phyloP scores from a whole-genome alignment of 164 flowering plant species.

The Chimonanthus praecox region DNA sequence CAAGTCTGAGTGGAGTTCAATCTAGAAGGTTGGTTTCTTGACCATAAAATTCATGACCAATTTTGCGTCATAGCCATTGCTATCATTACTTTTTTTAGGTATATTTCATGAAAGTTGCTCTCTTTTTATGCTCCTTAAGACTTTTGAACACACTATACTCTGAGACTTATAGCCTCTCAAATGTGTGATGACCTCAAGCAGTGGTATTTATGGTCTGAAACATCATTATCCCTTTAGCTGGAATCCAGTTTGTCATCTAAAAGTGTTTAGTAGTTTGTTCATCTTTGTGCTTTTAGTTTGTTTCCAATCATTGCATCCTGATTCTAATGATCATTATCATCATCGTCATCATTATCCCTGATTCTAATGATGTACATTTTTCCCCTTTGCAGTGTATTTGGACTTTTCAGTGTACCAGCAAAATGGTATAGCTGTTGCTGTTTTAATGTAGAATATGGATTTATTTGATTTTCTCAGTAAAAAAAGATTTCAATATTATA shows the following conservation, averaged over 20 bases:
- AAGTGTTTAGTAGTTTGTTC: slow-evolving; percentile 4
- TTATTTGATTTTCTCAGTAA: neutral
- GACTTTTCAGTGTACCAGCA: slow-evolving; percentile 94
- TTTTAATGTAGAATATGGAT: neutral
- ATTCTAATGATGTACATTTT: slow-evolving; percentile 9
- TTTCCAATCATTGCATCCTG: neutral
- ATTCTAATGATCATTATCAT: neutral
- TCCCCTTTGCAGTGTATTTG: slow-evolving; percentile 75
- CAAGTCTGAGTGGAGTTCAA: slow-evolving; percentile 84
- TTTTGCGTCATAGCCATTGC: neutral
- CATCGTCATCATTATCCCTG: too few relatives aligned
- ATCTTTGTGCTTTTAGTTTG: neutral
- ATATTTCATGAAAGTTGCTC: neutral
- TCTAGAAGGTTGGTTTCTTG: slow-evolving; percentile 66
- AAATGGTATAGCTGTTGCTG: slow-evolving; percentile 45
- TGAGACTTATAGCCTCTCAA: neutral
- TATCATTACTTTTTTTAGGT: neutral
- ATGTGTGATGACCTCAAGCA: neutral
- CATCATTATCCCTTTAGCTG: neutral
- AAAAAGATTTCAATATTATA: neutral
- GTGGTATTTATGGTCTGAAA: neutral
- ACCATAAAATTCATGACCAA: neutral
- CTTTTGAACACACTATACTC: neutral
- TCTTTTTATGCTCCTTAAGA: neutral
- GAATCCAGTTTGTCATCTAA: neutral